Evolutionary conservation across 805 yeast genomes (phyloP).

Genomic region (Torulaspora indica): DNA sequence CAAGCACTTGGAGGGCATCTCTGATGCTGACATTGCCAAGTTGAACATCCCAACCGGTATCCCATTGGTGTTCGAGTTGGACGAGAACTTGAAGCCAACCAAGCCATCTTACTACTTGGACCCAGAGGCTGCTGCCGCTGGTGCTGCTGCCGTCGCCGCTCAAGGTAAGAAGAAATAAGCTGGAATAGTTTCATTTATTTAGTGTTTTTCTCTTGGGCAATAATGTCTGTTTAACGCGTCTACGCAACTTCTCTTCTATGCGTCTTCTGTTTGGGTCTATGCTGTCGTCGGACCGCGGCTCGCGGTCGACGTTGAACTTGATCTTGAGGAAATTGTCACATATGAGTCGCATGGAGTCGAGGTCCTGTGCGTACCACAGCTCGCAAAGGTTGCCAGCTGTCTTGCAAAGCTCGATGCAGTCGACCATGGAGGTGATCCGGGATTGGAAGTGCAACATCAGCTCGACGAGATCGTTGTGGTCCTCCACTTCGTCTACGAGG

Average conservation of each 20-base stretch:
- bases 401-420: slow-evolving; percentile 26
- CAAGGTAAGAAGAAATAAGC: slow-evolving; percentile 72
- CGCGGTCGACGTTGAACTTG: slow-evolving; percentile 15
- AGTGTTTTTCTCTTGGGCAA: slow-evolving; percentile 11
- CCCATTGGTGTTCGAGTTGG: slow-evolving; percentile 95
- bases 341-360: slow-evolving; percentile 22
- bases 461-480: slow-evolving; percentile 31
- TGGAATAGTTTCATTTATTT: slow-evolving; percentile 5
- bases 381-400: slow-evolving; percentile 30
- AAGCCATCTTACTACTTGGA: slow-evolving; percentile 95
- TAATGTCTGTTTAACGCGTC: slow-evolving; percentile 23
- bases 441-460: slow-evolving; percentile 24
- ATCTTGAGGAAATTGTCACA: slow-evolving; percentile 24
- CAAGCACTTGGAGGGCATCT: slow-evolving; percentile 89
- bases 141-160: slow-evolving; percentile 98
- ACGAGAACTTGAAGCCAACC: slow-evolving; percentile 77
- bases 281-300: neutral
- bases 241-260: slow-evolving; percentile 26
- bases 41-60: slow-evolving; percentile 98
- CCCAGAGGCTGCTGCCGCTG: slow-evolving; percentile 99
- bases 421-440: slow-evolving; percentile 13
- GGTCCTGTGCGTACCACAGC: slow-evolving; percentile 21
- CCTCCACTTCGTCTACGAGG: slow-evolving; percentile 17
- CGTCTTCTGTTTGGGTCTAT: slow-evolving; percentile 27
- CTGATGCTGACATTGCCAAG: slow-evolving; percentile 87